Evolutionary conservation across 148 eudicot species (phyloP), one percentile per base, ranked within the genome.

Genomic region (Nepenthes gracilis): DNA sequence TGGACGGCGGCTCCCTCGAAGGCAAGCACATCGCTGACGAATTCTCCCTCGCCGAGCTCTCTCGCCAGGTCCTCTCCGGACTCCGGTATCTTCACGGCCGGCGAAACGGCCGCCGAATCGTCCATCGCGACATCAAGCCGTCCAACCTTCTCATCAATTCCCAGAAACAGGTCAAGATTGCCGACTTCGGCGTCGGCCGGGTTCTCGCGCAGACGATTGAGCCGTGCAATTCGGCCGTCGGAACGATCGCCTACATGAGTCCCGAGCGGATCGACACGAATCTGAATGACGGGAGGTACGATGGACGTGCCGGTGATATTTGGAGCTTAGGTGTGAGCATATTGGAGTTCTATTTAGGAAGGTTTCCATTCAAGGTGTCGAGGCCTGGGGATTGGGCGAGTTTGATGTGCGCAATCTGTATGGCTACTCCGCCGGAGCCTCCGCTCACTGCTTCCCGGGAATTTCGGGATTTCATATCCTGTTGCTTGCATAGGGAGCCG

Each of bases 251-350:
- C 4, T 49, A 49, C 15, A 49, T 49, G 53, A 49, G 53, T 49
- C 53, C 53, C 10, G 53, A 49, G 53, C 12, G 53, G 53, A 49
- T 49, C 53, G 13, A 49, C 11, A 49, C 53, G 53, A 12, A 49
- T n/a, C 12, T 11, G 53, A 49, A 49, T n/a, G 10, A 49, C 12
- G 53, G 53, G 53, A 6, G 13, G 53, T 49, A 49, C 11, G 15
- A 49, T 49, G 53, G n/a, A 12, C 11, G 11, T n/a, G 53, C 53
- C 10, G 53, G 53, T 0, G 53, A 49, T 49, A 49, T 49, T 1
- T 49, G 53, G 53, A 49, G 53, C 15, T 49, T 49, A 49, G 53
- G 53, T 6, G 53, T 49, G n/a, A 49, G 53, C 53, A n/a, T 49
- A 2, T 49, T 49, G 53, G 53, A 49, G 53, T 49, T 49, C 13